Evolutionary conservation across 441 rosid species (phyloP), one percentile per base, ranked within the genome.

Genomic region (Melianthus villosus): DNA sequence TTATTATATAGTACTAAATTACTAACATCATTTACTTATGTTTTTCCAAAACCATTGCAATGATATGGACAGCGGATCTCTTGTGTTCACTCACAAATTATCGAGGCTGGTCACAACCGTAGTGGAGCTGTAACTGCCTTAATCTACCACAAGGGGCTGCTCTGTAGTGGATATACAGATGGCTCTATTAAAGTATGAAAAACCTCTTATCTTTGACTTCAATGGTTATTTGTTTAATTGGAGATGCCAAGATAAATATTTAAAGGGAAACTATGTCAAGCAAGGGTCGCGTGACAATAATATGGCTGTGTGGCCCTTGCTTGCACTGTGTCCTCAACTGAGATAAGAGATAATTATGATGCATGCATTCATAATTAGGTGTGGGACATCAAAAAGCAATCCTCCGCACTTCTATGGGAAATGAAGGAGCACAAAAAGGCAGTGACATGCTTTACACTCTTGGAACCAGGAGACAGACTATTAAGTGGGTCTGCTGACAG

Each of bases 61-160:
- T 38, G 38, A 43, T 3, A 55, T 60, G 62, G 62, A 39, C 95
- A 87, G 79, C 80, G 95, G 28, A 83, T 83, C 38, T 87, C 95
- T 34, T 80, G 97, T 36, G 93, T 87, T 27, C 95, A 87, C 58
- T 78, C 93, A 25, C 95, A 83, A 83, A 67, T 71, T 59, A 34
- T 80, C 44, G 97, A 87, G 69, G 65, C 66, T 35, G 68, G 68
- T 33, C 68, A 72, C 37, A 57, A 50, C 54, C 32, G 40, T 20
- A 68, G 79, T 45, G 97, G 85, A 64, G 76, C 93, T 12, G 93
- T 83, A 42, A 76, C 77, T 52, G 75, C 97, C 4, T 86, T 87
- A 6, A 72, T 80, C 32, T 87, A 75, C 64, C 76, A 72, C 61
- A 80, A 68, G 57, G 97, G 97, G 53, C 57, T 83, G 48, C 87